Conservation (phyloP, 768 basidiomycete species). For the Fibroporia radiculosa region DNA sequence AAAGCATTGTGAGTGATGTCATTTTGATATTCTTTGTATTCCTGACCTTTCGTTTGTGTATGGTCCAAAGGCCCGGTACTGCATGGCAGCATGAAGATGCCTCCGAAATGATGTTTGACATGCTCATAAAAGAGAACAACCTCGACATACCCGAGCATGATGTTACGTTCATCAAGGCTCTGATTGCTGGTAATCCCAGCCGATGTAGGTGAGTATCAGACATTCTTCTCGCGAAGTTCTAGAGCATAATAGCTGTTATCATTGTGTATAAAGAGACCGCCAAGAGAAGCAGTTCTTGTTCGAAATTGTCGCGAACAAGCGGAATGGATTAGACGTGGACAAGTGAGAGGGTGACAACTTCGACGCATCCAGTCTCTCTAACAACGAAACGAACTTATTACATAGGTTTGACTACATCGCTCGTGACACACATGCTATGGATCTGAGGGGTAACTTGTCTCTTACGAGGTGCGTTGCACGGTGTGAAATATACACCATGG, state of each 20-base stretch:
- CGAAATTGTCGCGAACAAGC: conserved; percentile 77
- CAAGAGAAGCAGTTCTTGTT: conserved; percentile 67
- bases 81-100: conserved; percentile 73
- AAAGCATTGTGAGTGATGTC: conserved; percentile 40
- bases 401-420: conserved; percentile 75
- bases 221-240: background rate
- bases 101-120: conserved; percentile 78
- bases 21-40: background rate
- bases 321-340: conserved; percentile 82
- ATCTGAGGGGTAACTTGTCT: conserved; percentile 49
- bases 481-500: too few relatives aligned
- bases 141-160: conserved; percentile 44
- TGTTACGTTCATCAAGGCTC: conserved; percentile 59
- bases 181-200: conserved; percentile 57
- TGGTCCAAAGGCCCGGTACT: conserved; percentile 31
- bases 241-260: background rate
- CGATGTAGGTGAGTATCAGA: conserved; percentile 41
- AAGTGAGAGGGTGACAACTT: conserved; percentile 51
- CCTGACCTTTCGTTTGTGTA: background rate
- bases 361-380: too few relatives aligned
- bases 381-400: background rate
- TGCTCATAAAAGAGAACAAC: conserved; percentile 48
- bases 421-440: conserved; percentile 66
- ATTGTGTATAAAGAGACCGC: background rate
- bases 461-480: conserved; percentile 31